Evolutionary conservation across 495 filamentous ascomycete genomes (phyloP), one percentile per base, ranked within the genome.

Genomic region (Penicillium fimorum): DNA sequence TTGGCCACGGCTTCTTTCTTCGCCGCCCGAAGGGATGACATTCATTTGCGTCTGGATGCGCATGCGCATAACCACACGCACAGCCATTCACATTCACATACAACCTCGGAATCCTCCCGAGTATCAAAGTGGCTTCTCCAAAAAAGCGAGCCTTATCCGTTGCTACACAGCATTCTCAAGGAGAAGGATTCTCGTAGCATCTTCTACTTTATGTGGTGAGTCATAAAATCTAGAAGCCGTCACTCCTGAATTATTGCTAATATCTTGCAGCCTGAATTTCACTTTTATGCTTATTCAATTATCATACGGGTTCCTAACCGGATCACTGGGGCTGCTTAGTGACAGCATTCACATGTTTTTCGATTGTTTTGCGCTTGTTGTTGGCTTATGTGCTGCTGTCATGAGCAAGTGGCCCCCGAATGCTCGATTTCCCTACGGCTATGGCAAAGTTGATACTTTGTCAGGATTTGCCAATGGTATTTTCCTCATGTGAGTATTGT

Each of bases 321-420:
- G 94, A 52, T 97, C 95, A 1, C 79, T 99, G 7, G 94, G 94
- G 1, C 79, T 99, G 3, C 84, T 99, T 5, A 96, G 91, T 61
- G 94, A 99, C 71, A 96, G 91, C 65, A 95, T 99, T 57, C 94
- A 99, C 72, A 99, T 99, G 94, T 95, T 99, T 67, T 99, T 99
- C 60, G 94, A 99, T 70, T 99, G 94, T 60, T 81, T 96, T 13
- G 94, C 94, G 18, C 80, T 99, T 20, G 86, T 88, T 1, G 90
- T 97, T 15, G 94, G 94, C 13, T 81, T 99, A 9, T 90, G 90
- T 62, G 94, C 94, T n/a, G 87, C 95, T 11, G 91, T 99, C 12
- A 93, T 95, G 80, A 95, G 90, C 67, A 97, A 97, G 71, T 97
- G 93, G 93, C 91, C 92, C 1, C 87, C 92, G 1, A 96, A 85